Percentiles rank a stretch among this genome's conserved stretches.
These are phyloP conservation scores for Chloris gayana DNA, from an alignment of 176 grass and related monocot genomes.

Conservation along the genomic window DNA sequence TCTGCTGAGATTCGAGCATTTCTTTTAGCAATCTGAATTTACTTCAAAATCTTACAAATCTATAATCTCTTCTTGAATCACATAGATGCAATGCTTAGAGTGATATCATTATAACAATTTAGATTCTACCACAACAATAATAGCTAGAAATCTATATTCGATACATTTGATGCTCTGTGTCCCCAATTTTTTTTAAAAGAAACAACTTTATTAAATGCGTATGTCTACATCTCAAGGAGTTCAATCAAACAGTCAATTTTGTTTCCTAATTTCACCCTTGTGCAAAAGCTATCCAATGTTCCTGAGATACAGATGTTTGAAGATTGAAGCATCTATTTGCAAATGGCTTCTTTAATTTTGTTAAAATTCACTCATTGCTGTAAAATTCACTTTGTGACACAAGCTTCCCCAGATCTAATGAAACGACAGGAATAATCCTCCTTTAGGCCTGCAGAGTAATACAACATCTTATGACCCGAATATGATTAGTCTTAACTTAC, in stretches of 20 bases:
- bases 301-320: background rate
- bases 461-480: background rate
- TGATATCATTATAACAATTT: background rate
- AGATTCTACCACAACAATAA: background rate
- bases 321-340: background rate
- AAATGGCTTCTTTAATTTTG: background rate
- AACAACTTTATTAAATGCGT: background rate
- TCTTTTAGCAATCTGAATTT: background rate
- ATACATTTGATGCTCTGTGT: background rate
- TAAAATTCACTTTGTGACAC: background rate
- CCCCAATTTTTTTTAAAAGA: background rate
- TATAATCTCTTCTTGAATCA: background rate
- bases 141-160: no score
- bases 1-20: background rate
- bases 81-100: conserved; percentile 1
- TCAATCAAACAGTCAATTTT: background rate
- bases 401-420: background rate
- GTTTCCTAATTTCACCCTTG: no score
- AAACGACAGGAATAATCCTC: background rate
- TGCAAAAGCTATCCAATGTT: background rate
- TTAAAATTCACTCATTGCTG: background rate
- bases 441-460: background rate
- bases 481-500: background rate
- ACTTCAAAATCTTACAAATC: background rate
- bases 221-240: background rate